Evolutionary conservation across 176 grass and related monocot genomes (phyloP).

Genomic region (Themeda triandra): DNA sequence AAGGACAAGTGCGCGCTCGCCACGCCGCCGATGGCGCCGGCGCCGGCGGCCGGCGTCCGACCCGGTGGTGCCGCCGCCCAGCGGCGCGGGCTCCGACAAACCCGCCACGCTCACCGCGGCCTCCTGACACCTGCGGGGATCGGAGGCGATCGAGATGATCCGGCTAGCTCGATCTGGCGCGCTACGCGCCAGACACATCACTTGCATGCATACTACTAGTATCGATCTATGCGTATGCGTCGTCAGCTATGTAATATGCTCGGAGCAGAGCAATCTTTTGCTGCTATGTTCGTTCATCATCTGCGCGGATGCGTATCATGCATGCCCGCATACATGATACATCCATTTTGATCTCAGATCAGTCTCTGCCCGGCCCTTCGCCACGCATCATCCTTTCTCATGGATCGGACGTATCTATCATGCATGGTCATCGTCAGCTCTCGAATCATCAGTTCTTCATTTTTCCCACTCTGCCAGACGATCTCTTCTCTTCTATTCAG

Average conservation of each 20-base stretch:
- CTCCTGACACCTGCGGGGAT: not conserved
- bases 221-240: too few species aligned
- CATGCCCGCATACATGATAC: not conserved
- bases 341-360: not conserved
- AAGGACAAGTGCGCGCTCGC: slow-evolving; percentile 44
- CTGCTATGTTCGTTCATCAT: not conserved
- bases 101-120: slow-evolving; percentile 28
- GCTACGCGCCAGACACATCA: not conserved
- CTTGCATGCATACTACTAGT: not conserved
- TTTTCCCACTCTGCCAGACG: too few species aligned
- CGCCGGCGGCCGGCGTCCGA: not conserved
- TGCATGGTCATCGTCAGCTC: too few species aligned
- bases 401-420: not conserved
- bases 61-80: not conserved
- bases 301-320: not conserved
- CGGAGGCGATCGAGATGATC: not conserved
- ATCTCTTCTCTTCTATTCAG: too few species aligned
- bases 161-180: not conserved
- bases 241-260: not conserved
- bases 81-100: slow-evolving; percentile 21
- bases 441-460: too few species aligned
- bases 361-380: too few species aligned
- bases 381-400: too few species aligned
- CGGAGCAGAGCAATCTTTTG: not conserved
- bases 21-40: not conserved